A percentile compares a stretch with the other conserved stretches of the same genome.
Conservation (phyloP, 2,329 filamentous ascomycete species). For the Trichoderma lentiforme region DNA sequence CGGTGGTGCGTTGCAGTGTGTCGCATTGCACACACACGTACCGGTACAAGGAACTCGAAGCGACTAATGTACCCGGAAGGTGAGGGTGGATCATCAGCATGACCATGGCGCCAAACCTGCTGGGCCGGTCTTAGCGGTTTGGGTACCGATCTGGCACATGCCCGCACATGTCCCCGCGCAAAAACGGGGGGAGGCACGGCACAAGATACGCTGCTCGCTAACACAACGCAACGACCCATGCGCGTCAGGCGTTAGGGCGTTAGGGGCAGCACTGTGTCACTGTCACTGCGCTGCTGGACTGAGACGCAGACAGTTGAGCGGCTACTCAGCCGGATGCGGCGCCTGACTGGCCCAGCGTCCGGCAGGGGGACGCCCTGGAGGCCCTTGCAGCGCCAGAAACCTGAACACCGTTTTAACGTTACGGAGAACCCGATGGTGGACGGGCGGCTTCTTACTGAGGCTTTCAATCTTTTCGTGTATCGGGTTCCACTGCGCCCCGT, state of each 20-base stretch:
- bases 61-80: neutral
- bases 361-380: neutral
- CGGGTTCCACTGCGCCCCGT: neutral
- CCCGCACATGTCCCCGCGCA: neutral
- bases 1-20: neutral
- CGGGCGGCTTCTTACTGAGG: neutral
- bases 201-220: slow-evolving; percentile 6
- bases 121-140: neutral
- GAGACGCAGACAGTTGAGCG: neutral
- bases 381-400: slow-evolving; percentile 11
- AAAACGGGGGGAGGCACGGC: neutral
- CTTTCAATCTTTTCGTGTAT: neutral
- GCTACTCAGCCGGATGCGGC: slow-evolving; percentile 4
- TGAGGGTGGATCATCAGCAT: neutral
- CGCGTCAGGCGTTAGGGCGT: slow-evolving; percentile 16
- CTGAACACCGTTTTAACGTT: neutral
- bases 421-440: slow-evolving; percentile 4
- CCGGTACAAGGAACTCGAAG: neutral
- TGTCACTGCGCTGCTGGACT: neutral
- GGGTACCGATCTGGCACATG: neutral
- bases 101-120: neutral
- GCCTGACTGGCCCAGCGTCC: neutral
- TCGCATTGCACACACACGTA: neutral
- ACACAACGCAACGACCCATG: slow-evolving; percentile 9
- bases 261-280: slow-evolving; percentile 6